A percentile compares a stretch with the other conserved stretches of the same genome.
phyloP scores from a whole-genome alignment of 2,329 filamentous ascomycete genomes.

The Verticillium dahliae region DNA sequence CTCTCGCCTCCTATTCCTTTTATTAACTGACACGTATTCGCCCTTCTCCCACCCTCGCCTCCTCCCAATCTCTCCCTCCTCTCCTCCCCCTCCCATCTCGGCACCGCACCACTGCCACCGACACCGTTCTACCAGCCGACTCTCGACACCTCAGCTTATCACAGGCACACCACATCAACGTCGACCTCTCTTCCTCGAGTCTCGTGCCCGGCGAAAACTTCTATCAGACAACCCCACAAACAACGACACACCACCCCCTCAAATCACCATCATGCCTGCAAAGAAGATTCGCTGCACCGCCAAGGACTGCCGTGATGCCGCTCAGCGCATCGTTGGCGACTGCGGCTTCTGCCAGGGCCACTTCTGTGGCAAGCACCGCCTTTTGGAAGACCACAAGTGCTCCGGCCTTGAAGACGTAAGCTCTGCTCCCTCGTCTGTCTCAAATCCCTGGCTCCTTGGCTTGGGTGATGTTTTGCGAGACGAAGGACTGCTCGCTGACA shows the following conservation, averaged over 20 bases:
- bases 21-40: constrained; percentile 10
- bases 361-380: constrained; percentile 90
- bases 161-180: not conserved
- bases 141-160: not conserved
- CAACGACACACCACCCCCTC: constrained; percentile 1
- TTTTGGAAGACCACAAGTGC: constrained; percentile 93
- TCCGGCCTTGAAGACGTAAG: constrained; percentile 80
- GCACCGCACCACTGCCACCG: not conserved
- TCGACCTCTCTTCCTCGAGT: constrained; percentile 1
- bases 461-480: constrained; percentile 26
- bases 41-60: constrained; percentile 9
- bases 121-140: not conserved
- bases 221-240: not conserved
- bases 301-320: constrained; percentile 81
- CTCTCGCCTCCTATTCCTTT: not conserved
- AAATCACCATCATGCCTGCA: constrained; percentile 47
- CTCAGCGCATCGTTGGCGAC: constrained; percentile 91
- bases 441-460: constrained; percentile 30
- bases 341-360: constrained; percentile 92
- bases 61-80: not conserved
- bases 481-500: constrained; percentile 29
- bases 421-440: constrained; percentile 19
- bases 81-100: not conserved
- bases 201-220: constrained; percentile 2
- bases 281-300: constrained; percentile 82